These are phyloP conservation scores for Tremellales sp. DNA, from an alignment of 1,284 basidiomycete species.

Conservation along the genomic window DNA sequence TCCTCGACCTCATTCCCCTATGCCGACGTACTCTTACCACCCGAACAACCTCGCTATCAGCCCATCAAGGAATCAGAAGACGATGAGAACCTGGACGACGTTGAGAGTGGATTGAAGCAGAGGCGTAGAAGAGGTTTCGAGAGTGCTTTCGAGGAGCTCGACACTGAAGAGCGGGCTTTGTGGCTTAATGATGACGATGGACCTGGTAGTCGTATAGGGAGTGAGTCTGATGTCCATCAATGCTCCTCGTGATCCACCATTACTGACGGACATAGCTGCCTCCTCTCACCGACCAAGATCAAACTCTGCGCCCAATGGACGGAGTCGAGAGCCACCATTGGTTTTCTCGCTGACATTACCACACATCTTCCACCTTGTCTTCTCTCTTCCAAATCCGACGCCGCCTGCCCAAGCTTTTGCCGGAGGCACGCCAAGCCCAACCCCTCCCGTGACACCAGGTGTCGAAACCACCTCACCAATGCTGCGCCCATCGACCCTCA, in stretches of 20 bases:
- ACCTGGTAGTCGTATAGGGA: neutral
- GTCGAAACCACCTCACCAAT: neutral
- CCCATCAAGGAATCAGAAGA: neutral
- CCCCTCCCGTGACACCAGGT: slow-evolving; percentile 16
- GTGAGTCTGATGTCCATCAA: neutral
- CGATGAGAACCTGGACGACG: slow-evolving; percentile 18
- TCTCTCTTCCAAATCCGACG: slow-evolving; percentile 26
- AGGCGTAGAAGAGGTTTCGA: slow-evolving; percentile 9
- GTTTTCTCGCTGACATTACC: slow-evolving; percentile 29
- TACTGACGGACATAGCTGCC: neutral
- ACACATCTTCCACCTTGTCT: slow-evolving; percentile 28
- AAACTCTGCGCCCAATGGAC: neutral
- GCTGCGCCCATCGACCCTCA: neutral
- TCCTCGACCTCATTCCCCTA: slow-evolving; percentile 28
- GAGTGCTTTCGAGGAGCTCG: slow-evolving; percentile 16
- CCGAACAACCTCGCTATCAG: slow-evolving; percentile 3
- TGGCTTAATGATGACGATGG: slow-evolving; percentile 32
- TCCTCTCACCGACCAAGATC: slow-evolving; percentile 1
- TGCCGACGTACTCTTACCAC: slow-evolving; percentile 38
- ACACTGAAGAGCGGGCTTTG: slow-evolving; percentile 13
- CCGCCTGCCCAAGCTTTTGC: slow-evolving; percentile 22
- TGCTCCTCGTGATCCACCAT: neutral
- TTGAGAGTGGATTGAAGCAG: slow-evolving; percentile 1
- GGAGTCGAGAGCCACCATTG: slow-evolving; percentile 27
- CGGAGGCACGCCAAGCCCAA: slow-evolving; percentile 28